Percentiles rank a stretch among this genome's conserved stretches.
phyloP scores from a whole-genome alignment of 2,329 filamentous ascomycete genomes.

The Alternaria ethzedia region DNA sequence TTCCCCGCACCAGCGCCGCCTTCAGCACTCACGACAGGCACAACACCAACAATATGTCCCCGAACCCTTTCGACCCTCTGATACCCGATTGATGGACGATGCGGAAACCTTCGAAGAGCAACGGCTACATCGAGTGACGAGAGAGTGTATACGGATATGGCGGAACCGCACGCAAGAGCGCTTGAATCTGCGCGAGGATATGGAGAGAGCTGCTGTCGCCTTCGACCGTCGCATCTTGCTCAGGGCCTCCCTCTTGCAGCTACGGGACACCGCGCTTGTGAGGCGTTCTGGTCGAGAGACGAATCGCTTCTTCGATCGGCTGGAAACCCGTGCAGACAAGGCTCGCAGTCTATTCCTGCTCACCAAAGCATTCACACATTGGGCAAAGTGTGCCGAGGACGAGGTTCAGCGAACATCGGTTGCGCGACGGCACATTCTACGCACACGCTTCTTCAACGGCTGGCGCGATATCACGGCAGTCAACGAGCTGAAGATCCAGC shows the following conservation, averaged over 20 bases:
- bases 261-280: slow-evolving; percentile 27
- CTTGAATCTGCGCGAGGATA: slow-evolving; percentile 22
- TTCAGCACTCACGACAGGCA: slow-evolving; percentile 9
- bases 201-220: slow-evolving; percentile 48
- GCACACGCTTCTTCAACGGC: slow-evolving; percentile 70
- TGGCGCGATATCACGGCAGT: slow-evolving; percentile 71
- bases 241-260: slow-evolving; percentile 58
- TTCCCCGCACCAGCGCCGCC: slow-evolving; percentile 12
- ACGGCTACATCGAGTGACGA: slow-evolving; percentile 34
- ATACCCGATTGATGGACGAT: slow-evolving; percentile 59
- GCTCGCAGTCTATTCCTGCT: slow-evolving; percentile 71
- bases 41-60: slow-evolving; percentile 28
- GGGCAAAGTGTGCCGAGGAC: slow-evolving; percentile 69
- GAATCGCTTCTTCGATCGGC: slow-evolving; percentile 60
- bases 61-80: slow-evolving; percentile 56
- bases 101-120: slow-evolving; percentile 52
- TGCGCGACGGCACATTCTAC: slow-evolving; percentile 73
- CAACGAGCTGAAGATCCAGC: slow-evolving; percentile 62
- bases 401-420: slow-evolving; percentile 70
- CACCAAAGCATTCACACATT: slow-evolving; percentile 70
- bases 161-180: slow-evolving; percentile 48
- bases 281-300: slow-evolving; percentile 55
- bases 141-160: slow-evolving; percentile 54
- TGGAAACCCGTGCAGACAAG: slow-evolving; percentile 66
- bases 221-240: slow-evolving; percentile 61